Evolutionary conservation across 2,329 filamentous ascomycete genomes (phyloP), one percentile per base, ranked within the genome.

Genomic region (Chaetomiaceae sp.): DNA sequence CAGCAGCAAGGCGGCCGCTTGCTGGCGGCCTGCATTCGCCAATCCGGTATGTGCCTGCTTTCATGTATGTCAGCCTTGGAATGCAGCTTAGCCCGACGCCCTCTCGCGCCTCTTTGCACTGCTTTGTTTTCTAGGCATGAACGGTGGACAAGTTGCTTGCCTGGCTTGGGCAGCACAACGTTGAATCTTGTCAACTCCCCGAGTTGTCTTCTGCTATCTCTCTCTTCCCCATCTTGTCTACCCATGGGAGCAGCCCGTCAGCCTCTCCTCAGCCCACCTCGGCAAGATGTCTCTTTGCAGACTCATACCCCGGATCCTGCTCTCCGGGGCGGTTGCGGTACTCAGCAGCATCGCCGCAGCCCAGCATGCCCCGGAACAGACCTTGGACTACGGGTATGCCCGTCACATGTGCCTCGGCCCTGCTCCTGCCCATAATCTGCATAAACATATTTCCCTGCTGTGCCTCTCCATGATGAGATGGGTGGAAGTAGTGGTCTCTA

Each of bases 1-100:
- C 50, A 52, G 50, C 50, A 52, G 42, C 52, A 42, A 45, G 43
- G 44, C 52, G 50, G 35, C 19, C 30, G 34, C 24, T 51, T 30
- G 36, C 40, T 49, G 18, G 34, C 45, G 17, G 26, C 42, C 47
- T 49, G 49, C 49, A 41, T 41, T 29, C 38, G 40, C 42, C 12
- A 46, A 35, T 5, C 40, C 47, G 51, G 53, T 56, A 54, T 49
- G 53, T 54, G 39, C 48, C n/a, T n/a, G n/a, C n/a, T n/a, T n/a
- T n/a, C n/a, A n/a, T n/a, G 22, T 24, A 5, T 24, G 22, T 24
- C 22, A 9, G 22, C 22, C n/a, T n/a, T n/a, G n/a, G n/a, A n/a
- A n/a, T n/a, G n/a, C n/a, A n/a, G n/a, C n/a, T n/a, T n/a, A n/a
- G n/a, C n/a, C n/a, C n/a, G n/a, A n/a, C n/a, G n/a, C n/a, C n/a